Base-by-base conservation (phyloP, 768 basidiomycete genomes). In the Zangia roseola region DNA sequence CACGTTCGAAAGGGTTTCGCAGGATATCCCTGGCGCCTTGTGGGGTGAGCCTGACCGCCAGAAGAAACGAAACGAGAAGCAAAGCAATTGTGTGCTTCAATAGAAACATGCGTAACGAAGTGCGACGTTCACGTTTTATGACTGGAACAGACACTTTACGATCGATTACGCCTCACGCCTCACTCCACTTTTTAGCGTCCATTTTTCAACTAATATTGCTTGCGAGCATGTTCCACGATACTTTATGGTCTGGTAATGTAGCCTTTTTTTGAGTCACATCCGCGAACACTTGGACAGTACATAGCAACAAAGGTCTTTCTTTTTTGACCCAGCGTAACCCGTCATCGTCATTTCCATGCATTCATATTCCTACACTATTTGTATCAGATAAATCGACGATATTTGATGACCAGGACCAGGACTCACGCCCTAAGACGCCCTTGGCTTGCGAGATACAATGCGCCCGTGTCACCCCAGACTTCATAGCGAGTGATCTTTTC, bases 381-480 rank as follows among this genome's bases (percentile, higher is more conserved):
- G 62, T 57, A 52, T 63, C 37, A 40, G 37, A 55, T 49, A 50
- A 23, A 43, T 13, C 3, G 9, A 10, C 26, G 26, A 5, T 10
- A 28, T 28, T 28, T 24, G 34, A 26, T 16, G 33, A n/a, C 17
- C 13, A 25, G 17, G 13, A n/a, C 19, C 5, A 26, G 8, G 10
- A 25, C 49, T 47, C 45, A 60, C 60, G 40, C 54, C 28, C 23
- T 16, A 28, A 82, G 61, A 58, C 69, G 57, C n/a, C 83, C 81
- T 20, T 63, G 69, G 33, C 78, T 72, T 6, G 82, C 83, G 13
- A 85, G 71, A 63, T 82, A 83, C 10, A 80, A 75, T 6, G 83
- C 78, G 10, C 82, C 83, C 7, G 83, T 79, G 63, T 86, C 84
- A 10, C 80, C 81, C 83, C 84, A 86, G 2, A 86, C 74, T 58